phyloP scores from a whole-genome alignment of 169 alveolate species.

The Theileria orientalis region DNA sequence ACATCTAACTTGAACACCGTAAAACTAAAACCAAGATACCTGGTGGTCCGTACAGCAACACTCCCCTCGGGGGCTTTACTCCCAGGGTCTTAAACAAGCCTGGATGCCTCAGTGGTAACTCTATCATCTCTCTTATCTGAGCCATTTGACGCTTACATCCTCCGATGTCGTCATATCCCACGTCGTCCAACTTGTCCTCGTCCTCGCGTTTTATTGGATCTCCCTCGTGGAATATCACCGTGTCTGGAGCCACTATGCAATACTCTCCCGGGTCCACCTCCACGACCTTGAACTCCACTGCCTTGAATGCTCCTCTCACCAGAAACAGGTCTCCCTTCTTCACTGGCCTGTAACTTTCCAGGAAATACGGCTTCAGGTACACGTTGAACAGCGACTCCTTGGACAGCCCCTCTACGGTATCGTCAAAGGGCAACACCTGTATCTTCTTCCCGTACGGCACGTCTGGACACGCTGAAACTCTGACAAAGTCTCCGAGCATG shows the following conservation, averaged over 20 bases:
- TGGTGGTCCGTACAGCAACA: conserved; percentile 99
- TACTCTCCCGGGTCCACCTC: conserved; percentile 99
- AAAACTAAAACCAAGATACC: neutral
- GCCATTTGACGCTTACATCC: conserved; percentile 99
- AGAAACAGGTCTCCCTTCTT: conserved; percentile 97
- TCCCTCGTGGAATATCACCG: conserved; percentile 92
- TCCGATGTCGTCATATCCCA: conserved; percentile 99
- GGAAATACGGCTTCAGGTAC: conserved; percentile 98
- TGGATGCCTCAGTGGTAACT: conserved; percentile 99
- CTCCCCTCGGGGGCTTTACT: conserved; percentile 99
- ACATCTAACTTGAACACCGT: conserved; percentile 69
- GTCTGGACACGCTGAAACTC: conserved; percentile 94
- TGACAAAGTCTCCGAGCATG: conserved; percentile 95
- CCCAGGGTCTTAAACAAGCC: conserved; percentile 97
- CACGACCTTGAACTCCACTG: conserved; percentile 99
- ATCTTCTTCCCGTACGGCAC: conserved; percentile 97
- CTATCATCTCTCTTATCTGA: conserved; percentile 97
- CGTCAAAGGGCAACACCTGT: conserved; percentile 99
- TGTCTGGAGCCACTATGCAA: conserved; percentile 99
- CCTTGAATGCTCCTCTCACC: conserved; percentile 99
- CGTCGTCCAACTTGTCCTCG: conserved; percentile 98
- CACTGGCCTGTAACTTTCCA: conserved; percentile 99
- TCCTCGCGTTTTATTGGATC: conserved; percentile 99
- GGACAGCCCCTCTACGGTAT: conserved; percentile 97
- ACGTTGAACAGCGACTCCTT: conserved; percentile 95